phyloP scores from a whole-genome alignment of 2,329 filamentous ascomycete species.

The Epichloe sibirici region DNA sequence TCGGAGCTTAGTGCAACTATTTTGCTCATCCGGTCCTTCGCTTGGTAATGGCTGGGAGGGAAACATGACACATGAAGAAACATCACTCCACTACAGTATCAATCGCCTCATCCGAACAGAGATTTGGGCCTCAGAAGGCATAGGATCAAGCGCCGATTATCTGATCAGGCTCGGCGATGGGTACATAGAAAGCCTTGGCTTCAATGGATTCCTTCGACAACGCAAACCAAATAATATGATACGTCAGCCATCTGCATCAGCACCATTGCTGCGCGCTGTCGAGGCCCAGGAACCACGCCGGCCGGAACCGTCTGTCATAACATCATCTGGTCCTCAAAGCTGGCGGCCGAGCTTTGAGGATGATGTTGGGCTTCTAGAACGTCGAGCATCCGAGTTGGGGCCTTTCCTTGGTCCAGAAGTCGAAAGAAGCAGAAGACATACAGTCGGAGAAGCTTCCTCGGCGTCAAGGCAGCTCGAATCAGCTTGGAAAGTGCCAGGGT shows the following conservation, averaged over 20 bases:
- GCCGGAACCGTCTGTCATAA: slow-evolving; percentile 1
- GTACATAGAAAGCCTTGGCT: slow-evolving; percentile 22
- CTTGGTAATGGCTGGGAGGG: slow-evolving; percentile 30
- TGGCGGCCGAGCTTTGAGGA: slow-evolving; percentile 9
- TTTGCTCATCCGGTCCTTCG: slow-evolving; percentile 30
- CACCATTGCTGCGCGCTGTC: slow-evolving; percentile 3
- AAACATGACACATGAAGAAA: slow-evolving; percentile 33
- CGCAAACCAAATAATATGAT: slow-evolving; percentile 3
- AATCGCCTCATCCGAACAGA: slow-evolving; percentile 34
- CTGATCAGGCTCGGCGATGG: slow-evolving; percentile 35
- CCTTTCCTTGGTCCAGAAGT: slow-evolving; percentile 5
- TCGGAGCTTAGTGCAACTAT: slow-evolving; percentile 32
- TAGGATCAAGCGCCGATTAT: slow-evolving; percentile 37
- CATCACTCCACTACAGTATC: slow-evolving; percentile 26
- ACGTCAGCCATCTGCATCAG: slow-evolving; percentile 6
- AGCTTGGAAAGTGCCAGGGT: slow-evolving; percentile 30
- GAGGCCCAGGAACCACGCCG: slow-evolving; percentile 5
- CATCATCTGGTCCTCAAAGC: neutral
- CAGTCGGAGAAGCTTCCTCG: slow-evolving; percentile 33
- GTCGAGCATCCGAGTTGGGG: slow-evolving; percentile 6
- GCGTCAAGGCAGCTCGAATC: slow-evolving; percentile 27
- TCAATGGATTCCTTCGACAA: slow-evolving; percentile 21
- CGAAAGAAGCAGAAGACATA: slow-evolving; percentile 26
- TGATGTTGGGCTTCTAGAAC: slow-evolving; percentile 5
- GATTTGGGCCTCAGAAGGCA: slow-evolving; percentile 33